phyloP scores from a whole-genome alignment of 2,329 filamentous ascomycete species.

The Diaporthe longicolla region DNA sequence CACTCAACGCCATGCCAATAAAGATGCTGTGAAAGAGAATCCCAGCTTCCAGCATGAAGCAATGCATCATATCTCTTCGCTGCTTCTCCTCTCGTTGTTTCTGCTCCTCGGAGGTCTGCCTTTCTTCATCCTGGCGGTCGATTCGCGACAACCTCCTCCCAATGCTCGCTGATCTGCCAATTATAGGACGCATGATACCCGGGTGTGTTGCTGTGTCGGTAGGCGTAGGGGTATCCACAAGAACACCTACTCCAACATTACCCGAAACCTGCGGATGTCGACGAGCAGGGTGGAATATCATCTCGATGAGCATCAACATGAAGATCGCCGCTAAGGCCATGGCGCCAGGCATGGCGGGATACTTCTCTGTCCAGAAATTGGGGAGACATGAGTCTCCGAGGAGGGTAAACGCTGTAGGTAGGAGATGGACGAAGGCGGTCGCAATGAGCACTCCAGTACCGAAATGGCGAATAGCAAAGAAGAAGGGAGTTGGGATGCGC shows the following conservation, averaged over 20 bases:
- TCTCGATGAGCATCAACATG: conserved; percentile 17
- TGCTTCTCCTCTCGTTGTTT: neutral
- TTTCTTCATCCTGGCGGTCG: neutral
- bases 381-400: neutral
- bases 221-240: neutral
- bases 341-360: conserved; percentile 11
- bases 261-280: neutral
- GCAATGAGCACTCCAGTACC: conserved; percentile 14
- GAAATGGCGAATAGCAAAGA: conserved; percentile 18
- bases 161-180: conserved; percentile 11
- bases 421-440: conserved; percentile 11
- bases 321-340: conserved; percentile 8
- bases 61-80: conserved; percentile 19
- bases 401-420: conserved; percentile 13
- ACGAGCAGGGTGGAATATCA: conserved; percentile 12
- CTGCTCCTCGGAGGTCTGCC: conserved; percentile 2
- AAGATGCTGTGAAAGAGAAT: conserved; percentile 19
- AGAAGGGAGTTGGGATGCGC: neutral
- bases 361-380: conserved; percentile 6
- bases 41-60: conserved; percentile 19
- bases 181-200: neutral
- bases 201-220: neutral
- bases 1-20: conserved; percentile 20
- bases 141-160: conserved; percentile 12
- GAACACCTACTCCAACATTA: neutral